Evolutionary conservation across 345 rosid genomes (phyloP).

Genomic region (Aegle marmelos): DNA sequence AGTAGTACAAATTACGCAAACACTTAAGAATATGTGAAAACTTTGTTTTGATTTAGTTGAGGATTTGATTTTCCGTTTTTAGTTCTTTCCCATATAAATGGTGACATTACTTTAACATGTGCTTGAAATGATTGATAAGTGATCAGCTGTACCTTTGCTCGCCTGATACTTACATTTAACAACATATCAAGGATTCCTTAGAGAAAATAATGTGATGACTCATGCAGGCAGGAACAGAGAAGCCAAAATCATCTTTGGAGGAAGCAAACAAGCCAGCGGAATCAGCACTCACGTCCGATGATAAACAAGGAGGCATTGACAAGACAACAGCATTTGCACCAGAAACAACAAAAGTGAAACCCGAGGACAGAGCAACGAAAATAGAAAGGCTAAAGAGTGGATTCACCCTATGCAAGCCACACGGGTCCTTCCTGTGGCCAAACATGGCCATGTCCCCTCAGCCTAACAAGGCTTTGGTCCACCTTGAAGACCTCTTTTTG

Average conservation of each 20-base stretch:
- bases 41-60: background rate
- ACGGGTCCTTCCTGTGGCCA: constrained; percentile 78
- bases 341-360: constrained; percentile 11
- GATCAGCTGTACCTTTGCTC: background rate
- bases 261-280: constrained; percentile 28
- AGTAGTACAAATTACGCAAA: background rate
- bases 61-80: background rate
- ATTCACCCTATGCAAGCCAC: constrained; percentile 81
- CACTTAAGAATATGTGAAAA: no score
- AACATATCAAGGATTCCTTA: background rate
- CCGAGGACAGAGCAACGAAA: constrained; percentile 46
- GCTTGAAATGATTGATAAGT: background rate
- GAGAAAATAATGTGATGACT: background rate
- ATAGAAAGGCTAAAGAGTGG: constrained; percentile 66
- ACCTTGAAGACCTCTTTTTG: constrained; percentile 26
- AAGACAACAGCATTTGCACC: constrained; percentile 15
- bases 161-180: background rate
- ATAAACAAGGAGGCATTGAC: constrained; percentile 1
- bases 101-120: background rate
- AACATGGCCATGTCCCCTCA: constrained; percentile 31
- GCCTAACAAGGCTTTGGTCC: constrained; percentile 23
- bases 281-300: background rate
- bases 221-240: constrained; percentile 55
- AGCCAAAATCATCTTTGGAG: constrained; percentile 31
- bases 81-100: background rate